phyloP scores from a whole-genome alignment of 441 rosid species.

The Isatis lusitanica region DNA sequence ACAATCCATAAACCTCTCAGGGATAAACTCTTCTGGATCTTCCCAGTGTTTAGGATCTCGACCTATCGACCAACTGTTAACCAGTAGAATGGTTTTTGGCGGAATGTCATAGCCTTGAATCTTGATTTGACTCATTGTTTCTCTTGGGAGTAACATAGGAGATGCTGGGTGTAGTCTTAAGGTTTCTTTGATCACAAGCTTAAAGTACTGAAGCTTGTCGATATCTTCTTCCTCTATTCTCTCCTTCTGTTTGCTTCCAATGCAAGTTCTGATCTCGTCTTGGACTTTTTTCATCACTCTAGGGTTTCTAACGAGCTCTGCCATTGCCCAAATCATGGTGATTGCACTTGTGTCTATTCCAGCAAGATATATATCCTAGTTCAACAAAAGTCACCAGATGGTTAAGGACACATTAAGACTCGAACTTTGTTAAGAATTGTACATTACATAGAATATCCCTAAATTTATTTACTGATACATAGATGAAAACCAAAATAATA shows the following conservation, averaged over 20 bases:
- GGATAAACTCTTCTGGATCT: neutral
- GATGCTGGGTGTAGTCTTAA: constrained; percentile 54
- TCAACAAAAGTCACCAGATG: neutral
- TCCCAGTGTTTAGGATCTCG: constrained; percentile 27
- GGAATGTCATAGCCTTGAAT: constrained; percentile 31
- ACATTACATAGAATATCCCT: neutral
- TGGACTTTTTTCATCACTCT: constrained; percentile 42
- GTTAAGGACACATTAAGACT: neutral
- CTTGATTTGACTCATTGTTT: constrained; percentile 34
- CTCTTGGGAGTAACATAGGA: constrained; percentile 47
- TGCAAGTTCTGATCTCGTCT: constrained; percentile 38
- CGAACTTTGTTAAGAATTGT: neutral
- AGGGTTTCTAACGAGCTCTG: constrained; percentile 47
- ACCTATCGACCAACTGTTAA: constrained; percentile 36
- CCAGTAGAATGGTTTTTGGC: neutral
- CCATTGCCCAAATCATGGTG: constrained; percentile 50
- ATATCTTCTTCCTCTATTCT: constrained; percentile 47
- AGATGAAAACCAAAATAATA: neutral
- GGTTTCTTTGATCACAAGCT: constrained; percentile 53
- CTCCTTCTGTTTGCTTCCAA: constrained; percentile 35
- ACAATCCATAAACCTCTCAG: constrained; percentile 34
- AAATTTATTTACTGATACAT: no score
- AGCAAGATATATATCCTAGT: constrained; percentile 44
- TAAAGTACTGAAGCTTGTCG: constrained; percentile 36
- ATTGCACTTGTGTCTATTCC: constrained; percentile 56